Evolutionary conservation across 73 alveolate genomes (phyloP), one percentile per base, ranked within the genome.

Genomic region (Chromera velia): DNA sequence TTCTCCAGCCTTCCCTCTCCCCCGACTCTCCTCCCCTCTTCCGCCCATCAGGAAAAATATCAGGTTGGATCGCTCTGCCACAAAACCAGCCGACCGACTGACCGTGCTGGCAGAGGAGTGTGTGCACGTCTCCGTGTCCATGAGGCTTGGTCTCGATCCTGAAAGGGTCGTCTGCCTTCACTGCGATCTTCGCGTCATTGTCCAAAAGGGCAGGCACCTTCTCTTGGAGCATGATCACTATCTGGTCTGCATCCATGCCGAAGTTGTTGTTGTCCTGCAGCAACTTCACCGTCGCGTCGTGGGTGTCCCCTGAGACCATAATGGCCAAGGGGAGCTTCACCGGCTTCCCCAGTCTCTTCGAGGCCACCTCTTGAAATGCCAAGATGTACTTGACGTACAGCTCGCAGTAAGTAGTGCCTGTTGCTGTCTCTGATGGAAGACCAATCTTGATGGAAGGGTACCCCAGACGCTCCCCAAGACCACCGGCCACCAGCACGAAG

Each of bases 231-330:
- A 89, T 89, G 10, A 91, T 49, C 33, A 82, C 69, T 30, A 91
- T 68, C 75, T 91, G 94, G 0, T 71, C 84, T 29, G 34, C 75
- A 32, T 67, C 81, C 88, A 89, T 47, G 29, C 94, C 97, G 73
- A 89, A 91, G 73, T 91, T 66, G 29, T 81, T 69, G 76, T 87
- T 68, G 18, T 80, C 46, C 63, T 86, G 85, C 31, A 89, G 78
- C 27, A 91, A 73, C 72, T 84, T 71, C 17, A 91, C 85, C n/a
- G 98, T 94, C 64, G 85, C 75, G 26, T 81, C 91, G 71, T 94
- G 94, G 28, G 99, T 96, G 82, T 96, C 99, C 40, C 93, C 99
- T n/a, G 98, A 91, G 27, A 98, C 93, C 99, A 96, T 96, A 22
- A 96, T 93, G 33, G 96, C 96, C 47, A 96, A 88, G 17, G 98